Evolutionary conservation across 2,329 filamentous ascomycete genomes (phyloP), one percentile per base, ranked within the genome.

Genomic region (Didymella arachidicola): DNA sequence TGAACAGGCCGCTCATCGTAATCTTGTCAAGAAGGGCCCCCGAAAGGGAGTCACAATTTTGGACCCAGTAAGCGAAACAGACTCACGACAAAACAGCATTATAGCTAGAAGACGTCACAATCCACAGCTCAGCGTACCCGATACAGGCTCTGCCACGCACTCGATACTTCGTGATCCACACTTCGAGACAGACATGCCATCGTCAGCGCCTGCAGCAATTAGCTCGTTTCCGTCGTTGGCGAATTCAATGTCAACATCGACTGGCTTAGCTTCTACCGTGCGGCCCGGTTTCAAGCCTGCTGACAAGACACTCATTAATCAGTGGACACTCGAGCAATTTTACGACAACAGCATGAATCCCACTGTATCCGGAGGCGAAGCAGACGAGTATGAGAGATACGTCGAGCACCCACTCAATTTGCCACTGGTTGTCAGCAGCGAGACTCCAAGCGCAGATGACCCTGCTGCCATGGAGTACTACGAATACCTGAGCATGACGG

Each of bases 301-400:
- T 3, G 90, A 96, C 69, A 96, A 96, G 78, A 86, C 88, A 27
- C 90, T 90, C 36, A 89, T 90, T 55, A 90, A 92, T 14, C 92
- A 97, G 74, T 93, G 91, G 89, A 96, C 92, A 0, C 89, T 97
- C 46, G 89, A 89, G 18, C 90, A 96, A 71, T 89, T 97, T 48
- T 90, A 97, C 43, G 84, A 89, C 52, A 90, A 93, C 73, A 95
- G 92, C 5, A 83, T 98, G 43, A 90, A 97, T 65, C 95, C 95
- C 1, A 88, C 87, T 0, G 91, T 99, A 36, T 90, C 86, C 7
- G 79, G 84, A 7, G 84, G 86, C 38, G 94, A 98, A 79, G 87
- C 88, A 25, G 88, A 90, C 45, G 95, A 98, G 74, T 99, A 99
- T 74, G 85, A 88, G 58, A 87, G 90, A 25, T 99, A 98, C 77